Evolutionary conservation across 768 basidiomycete species (phyloP), one percentile per base, ranked within the genome.

Genomic region (Collybia sordida): DNA sequence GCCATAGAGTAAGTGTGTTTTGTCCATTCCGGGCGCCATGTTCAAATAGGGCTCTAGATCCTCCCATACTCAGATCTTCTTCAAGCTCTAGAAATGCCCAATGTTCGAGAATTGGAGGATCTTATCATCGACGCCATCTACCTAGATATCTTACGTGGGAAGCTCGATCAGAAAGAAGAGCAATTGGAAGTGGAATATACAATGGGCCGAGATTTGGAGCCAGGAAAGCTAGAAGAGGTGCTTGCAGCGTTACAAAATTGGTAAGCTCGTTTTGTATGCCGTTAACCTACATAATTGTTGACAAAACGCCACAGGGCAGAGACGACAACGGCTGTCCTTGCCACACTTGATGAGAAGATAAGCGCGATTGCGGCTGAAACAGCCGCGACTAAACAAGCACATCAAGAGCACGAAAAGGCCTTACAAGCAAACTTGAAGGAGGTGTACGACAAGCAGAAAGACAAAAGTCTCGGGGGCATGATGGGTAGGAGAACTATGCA

Each of bases 81-180:
- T 6, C 63, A 80, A 44, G 72, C 79, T 3, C 79, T 99, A 17
- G 81, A 91, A 42, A 78, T 96, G 67, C 75, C 83, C 3, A 85
- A 81, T 4, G 83, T 95, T 50, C 86, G 95, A 47, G 90, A 90
- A 49, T 84, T 99, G 2, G 96, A 99, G 66, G 95, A 98, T 68
- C 83, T 98, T 55, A 90, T 98, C 63, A 98, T 99, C 66, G 94
- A 98, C 60, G 90, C 90, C 9, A 94, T 98, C 67, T 98, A 98
- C 69, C 83, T 90, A 35, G 89, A 92, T 64, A 74, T 97, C 34
- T 77, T 99, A 31, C 83, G 84, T 43, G 96, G 93, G 8, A 93
- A 91, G 62, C 85, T 99, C 42, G 93, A 98, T 68, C 96, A 98
- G 69, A 90, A 91, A 64, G 81, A 90, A 58, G 82, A 85, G 55